Evolutionary conservation across 202 grass and related monocot genomes (phyloP).

Genomic region (Carex arenaria): DNA sequence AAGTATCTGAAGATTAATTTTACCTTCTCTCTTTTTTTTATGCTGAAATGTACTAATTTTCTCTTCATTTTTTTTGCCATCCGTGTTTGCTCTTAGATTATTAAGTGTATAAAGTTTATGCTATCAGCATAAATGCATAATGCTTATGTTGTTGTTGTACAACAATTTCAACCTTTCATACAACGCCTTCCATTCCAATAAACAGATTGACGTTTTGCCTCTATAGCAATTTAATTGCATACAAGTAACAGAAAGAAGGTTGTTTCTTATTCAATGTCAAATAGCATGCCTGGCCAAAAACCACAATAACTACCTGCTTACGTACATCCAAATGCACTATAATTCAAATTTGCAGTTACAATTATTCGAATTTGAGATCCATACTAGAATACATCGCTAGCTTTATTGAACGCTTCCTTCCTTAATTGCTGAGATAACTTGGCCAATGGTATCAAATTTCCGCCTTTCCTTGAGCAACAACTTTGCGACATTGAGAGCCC

Average conservation of each 20-base stretch:
- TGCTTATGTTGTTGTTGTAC: too few species aligned
- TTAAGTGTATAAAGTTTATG: neutral
- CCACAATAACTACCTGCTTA: too few species aligned
- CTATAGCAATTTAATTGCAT: too few species aligned
- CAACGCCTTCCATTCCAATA: too few species aligned
- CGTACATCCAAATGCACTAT: too few species aligned
- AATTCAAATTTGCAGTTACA: neutral
- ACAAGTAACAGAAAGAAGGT: too few species aligned
- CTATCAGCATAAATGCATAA: neutral
- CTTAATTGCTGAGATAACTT: constrained; percentile 45
- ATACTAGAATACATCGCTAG: neutral
- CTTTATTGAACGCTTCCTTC: constrained; percentile 10
- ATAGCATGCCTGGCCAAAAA: too few species aligned
- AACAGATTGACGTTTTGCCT: too few species aligned
- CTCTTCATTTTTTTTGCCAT: neutral
- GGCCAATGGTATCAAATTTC: constrained; percentile 40
- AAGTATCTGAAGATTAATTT: neutral
- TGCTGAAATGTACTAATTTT: neutral
- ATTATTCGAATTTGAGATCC: neutral
- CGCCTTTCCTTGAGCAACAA: constrained; percentile 59
- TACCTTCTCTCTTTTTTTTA: neutral
- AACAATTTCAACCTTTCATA: too few species aligned
- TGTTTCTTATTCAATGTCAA: too few species aligned
- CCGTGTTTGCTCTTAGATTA: neutral
- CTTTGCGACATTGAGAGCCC: constrained; percentile 64